Base-by-base conservation (phyloP, 2,329 filamentous ascomycete species). In the Cladosporium sp. region DNA sequence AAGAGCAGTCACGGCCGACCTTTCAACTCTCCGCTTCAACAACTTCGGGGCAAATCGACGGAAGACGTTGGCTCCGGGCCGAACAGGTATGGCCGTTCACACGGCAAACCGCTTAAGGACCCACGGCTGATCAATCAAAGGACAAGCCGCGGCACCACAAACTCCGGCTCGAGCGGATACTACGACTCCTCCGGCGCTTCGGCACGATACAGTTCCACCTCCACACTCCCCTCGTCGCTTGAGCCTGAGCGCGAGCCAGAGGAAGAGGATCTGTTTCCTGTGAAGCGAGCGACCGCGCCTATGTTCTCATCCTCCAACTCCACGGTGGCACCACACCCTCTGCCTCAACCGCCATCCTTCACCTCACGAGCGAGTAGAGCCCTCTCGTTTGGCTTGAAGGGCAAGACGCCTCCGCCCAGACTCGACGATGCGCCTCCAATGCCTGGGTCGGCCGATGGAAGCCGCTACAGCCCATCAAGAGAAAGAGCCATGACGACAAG, bases 161-260 rank as follows among this genome's bases (percentile, higher is more conserved):
- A 72, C 52, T 77, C 75, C 19, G 68, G 66, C 46, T 75, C 72
- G 18, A 76, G 73, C 43, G 70, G 70, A 48, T 69, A 71, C 56
- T 67, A 69, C 63, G 66, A 69, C 44, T 69, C 64, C 35, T 69
- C 69, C 35, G 64, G 67, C 43, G 66, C 68, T 13, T 79, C 77
- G 38, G 74, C 74, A 41, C 75, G 77, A 43, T 72, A 76, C 57
- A 80, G 77, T 64, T 79, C 76, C 31, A 76, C 78, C 6, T 80
- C 78, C 7, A 80, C 77, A 7, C 68, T 78, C 37, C 78, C 78
- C 35, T 80, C 77, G 16, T 80, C 77, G n/a, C 69, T 77, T 10
- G 78, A 80, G 48, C 63, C 62, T 56, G 67, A 70, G 44, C 59
- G 60, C 43, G 61, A 66, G 50, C 56, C 57, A 52, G 66, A 68